phyloP scores from a whole-genome alignment of 306 rosid genomes.

The Lathyrus sativus region DNA sequence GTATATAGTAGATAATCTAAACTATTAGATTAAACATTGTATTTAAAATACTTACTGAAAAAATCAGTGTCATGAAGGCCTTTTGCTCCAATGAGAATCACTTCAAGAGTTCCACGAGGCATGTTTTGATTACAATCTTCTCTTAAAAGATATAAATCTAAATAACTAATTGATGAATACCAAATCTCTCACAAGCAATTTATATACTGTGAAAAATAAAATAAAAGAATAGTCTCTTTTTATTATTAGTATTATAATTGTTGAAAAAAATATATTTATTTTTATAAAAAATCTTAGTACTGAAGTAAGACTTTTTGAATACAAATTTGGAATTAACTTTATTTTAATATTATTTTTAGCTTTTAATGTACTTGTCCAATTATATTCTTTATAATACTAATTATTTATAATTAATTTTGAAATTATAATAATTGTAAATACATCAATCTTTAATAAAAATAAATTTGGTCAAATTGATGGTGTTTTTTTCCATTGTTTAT shows the following conservation, averaged over 20 bases:
- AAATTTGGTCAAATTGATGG: neutral
- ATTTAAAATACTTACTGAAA: constrained; percentile 33
- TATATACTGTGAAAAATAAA: neutral
- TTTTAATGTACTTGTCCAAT: neutral
- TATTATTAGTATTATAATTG: too few relatives aligned
- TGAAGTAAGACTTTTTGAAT: neutral
- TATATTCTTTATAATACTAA: neutral
- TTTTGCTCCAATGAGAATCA: constrained; percentile 45
- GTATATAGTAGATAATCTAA: too few relatives aligned
- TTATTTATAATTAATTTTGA: too few relatives aligned
- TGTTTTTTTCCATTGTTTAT: neutral
- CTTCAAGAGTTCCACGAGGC: constrained; percentile 55
- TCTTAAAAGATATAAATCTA: neutral
- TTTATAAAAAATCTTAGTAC: neutral
- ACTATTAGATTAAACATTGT: neutral
- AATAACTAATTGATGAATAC: neutral
- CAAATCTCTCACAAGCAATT: neutral
- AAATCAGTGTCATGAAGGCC: constrained; percentile 38
- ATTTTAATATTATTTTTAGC: neutral
- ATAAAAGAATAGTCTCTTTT: neutral
- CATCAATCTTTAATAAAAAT: neutral
- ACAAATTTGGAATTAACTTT: too few relatives aligned
- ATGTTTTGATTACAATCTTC: constrained; percentile 25
- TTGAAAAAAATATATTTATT: too few relatives aligned
- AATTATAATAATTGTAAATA: neutral